phyloP scores from a whole-genome alignment of 805 yeast species.

The Schwanniomyces sp. region DNA sequence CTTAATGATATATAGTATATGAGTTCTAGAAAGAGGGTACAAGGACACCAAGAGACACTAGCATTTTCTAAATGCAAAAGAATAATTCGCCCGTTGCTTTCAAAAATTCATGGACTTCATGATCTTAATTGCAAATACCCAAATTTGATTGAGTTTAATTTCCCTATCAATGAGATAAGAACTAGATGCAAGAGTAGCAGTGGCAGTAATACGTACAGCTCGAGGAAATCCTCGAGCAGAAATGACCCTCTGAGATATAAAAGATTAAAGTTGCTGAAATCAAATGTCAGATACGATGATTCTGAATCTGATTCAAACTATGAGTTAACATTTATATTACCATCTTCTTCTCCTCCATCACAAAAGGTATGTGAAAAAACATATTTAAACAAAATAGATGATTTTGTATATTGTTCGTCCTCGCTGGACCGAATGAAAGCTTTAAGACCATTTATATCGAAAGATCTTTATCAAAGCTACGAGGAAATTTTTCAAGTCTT shows the following conservation, averaged over 20 bases:
- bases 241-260: not conserved
- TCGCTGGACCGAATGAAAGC: constrained; percentile 22
- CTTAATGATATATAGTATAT: not conserved
- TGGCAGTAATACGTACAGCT: not conserved
- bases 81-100: constrained; percentile 33
- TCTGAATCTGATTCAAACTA: constrained; percentile 3
- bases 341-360: not conserved
- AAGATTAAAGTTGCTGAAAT: not conserved
- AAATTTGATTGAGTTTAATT: constrained; percentile 11
- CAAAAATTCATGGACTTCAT: constrained; percentile 35
- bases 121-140: constrained; percentile 29
- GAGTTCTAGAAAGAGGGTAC: constrained; percentile 1
- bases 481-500: constrained; percentile 31
- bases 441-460: constrained; percentile 23
- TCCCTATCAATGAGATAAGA: constrained; percentile 1
- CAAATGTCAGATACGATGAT: not conserved
- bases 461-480: constrained; percentile 27
- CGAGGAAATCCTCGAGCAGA: not conserved
- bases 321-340: constrained; percentile 1
- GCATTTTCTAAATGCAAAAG: constrained; percentile 29
- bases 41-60: constrained; percentile 5
- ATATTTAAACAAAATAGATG: constrained; percentile 1
- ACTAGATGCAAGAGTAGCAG: not conserved
- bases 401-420: constrained; percentile 10
- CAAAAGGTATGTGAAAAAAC: not conserved